These are phyloP conservation scores for Parietichytrium sp. DNA, from an alignment of 108 stramenopile genomes.

Conservation along the genomic window DNA sequence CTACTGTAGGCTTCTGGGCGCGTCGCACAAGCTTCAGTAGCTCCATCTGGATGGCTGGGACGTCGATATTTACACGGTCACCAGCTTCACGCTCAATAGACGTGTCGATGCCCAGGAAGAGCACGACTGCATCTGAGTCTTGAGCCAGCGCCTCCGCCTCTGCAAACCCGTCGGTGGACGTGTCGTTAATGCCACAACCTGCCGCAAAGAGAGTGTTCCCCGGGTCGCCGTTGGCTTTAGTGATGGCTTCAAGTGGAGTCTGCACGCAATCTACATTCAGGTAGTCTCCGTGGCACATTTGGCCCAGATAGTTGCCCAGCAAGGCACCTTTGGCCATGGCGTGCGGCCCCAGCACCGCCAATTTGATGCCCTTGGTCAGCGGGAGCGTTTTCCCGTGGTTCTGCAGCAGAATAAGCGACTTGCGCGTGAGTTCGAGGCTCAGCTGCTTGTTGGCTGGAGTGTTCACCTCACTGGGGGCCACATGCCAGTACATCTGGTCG, in stretches of 20 bases:
- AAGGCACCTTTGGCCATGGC: conserved; percentile 10
- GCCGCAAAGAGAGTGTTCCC: too few relatives aligned
- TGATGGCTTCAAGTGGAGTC: not conserved
- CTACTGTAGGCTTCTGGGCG: not conserved
- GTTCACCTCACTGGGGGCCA: not conserved
- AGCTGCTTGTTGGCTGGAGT: not conserved
- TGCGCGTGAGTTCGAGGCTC: not conserved
- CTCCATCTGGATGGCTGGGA: not conserved
- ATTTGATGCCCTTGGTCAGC: not conserved
- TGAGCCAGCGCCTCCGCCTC: not conserved
- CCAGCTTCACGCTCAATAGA: not conserved
- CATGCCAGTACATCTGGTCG: not conserved
- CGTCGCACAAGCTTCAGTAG: not conserved
- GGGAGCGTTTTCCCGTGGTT: not conserved
- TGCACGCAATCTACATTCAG: not conserved
- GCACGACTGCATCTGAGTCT: not conserved
- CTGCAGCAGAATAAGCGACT: not conserved
- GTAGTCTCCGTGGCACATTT: not conserved
- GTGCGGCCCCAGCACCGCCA: not conserved
- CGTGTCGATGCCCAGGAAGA: not conserved
- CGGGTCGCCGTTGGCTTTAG: not conserved
- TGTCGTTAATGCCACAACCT: too few relatives aligned
- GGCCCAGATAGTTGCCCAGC: conserved; percentile 44
- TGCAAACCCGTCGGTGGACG: not conserved
- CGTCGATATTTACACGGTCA: not conserved